Base-by-base conservation (phyloP, 257 asterid genomes). In the Thymus quinquecostatus region DNA sequence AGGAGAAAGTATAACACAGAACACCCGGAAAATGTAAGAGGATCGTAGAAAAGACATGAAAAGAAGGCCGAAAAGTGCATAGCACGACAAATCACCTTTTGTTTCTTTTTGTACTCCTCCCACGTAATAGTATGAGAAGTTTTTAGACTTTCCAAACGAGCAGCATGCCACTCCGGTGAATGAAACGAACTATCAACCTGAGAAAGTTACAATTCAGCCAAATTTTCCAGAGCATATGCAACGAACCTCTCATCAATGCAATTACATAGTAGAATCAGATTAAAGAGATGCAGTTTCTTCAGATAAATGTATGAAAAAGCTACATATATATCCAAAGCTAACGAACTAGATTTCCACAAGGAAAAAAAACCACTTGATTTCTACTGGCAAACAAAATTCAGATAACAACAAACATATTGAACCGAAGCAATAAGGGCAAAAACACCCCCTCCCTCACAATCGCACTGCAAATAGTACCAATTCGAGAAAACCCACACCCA, bases 101-200 rank as follows among this genome's bases (percentile, higher is more conserved):
- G 97, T 83, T 86, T 94, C 94, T 76, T 85, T 77, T 94, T 94
- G 87, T 60, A 91, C 86, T 94, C 98, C 86, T 94, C 97, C 98
- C 98, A 94, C 2, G 98, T 89, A 45, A 91, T 78, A 11, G 97
- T 91, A 80, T 94, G 98, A 72, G 98, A 89, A 56, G 96, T 94
- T 54, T 91, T 94, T 65, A 94, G 97, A 78, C 98, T 88, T 60
- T 95, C 98, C 90, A 94, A 83, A 79, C 98, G 96, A 85, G 98
- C 97, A 77, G 98, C 98, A 87, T 91, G 98, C 98, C 98, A 91
- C 78, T 87, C 98, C 85, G 98, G 98, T 75, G 98, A 89, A 94
- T 94, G 98, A 94, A 94, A 94, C 82, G 98, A 94, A 85, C 98
- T 91, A 87, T 94, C 98, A 96, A 94, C 91, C 98, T 94, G 98